Evolutionary conservation across 2,329 filamentous ascomycete species (phyloP).

Genomic region (Tolypocladium tropicale): DNA sequence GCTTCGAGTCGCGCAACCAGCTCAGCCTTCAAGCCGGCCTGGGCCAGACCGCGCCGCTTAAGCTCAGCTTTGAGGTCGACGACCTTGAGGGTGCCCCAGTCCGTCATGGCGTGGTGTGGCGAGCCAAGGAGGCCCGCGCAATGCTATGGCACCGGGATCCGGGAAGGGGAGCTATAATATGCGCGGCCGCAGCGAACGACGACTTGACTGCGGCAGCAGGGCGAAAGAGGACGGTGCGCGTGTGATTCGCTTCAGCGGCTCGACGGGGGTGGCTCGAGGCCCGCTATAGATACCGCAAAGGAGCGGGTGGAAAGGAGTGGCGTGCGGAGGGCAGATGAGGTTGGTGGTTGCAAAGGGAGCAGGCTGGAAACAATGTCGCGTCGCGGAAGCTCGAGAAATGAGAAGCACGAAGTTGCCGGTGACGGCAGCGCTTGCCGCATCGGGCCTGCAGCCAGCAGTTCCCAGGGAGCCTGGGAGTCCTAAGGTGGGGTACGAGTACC

Average conservation of each 20-base stretch:
- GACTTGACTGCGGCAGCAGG: not conserved
- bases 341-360: not conserved
- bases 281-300: not conserved
- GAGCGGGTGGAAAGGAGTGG: not conserved
- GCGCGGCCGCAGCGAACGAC: not conserved
- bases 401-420: not conserved
- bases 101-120: conserved; percentile 28
- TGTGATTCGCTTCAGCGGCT: not conserved
- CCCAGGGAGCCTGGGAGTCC: not conserved
- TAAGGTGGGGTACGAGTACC: no score
- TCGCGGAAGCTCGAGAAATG: not conserved
- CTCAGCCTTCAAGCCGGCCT: conserved; percentile 61
- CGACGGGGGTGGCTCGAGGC: not conserved
- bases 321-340: not conserved
- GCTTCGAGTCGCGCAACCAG: conserved; percentile 53
- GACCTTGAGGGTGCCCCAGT: conserved; percentile 57
- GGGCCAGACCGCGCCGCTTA: conserved; percentile 58
- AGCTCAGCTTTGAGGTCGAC: conserved; percentile 66
- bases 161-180: not conserved
- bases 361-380: not conserved
- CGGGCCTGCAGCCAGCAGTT: not conserved
- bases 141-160: not conserved
- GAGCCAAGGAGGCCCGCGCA: not conserved
- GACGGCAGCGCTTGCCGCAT: not conserved
- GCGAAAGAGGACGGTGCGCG: not conserved